These are phyloP conservation scores for Cryptococcus amylolentus DNA, from an alignment of 1,284 basidiomycete species.

Conservation along the genomic window DNA sequence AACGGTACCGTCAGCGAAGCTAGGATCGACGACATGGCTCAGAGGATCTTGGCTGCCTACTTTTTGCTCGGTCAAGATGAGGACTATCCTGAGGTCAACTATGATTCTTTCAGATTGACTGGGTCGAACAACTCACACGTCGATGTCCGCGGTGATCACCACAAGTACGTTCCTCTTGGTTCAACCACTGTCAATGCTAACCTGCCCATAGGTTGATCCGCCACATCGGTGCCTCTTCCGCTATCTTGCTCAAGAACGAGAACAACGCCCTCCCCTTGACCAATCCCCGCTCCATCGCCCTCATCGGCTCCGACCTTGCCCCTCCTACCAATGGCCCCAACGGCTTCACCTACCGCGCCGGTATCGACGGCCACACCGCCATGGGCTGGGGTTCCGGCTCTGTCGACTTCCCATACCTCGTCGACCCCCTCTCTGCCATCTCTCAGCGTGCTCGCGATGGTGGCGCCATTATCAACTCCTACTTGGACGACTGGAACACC, in stretches of 20 bases:
- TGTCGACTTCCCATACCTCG: conserved; percentile 53
- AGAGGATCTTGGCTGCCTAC: conserved; percentile 62
- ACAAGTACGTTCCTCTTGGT: conserved; percentile 35
- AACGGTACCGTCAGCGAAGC: conserved; percentile 56
- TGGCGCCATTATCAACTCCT: conserved; percentile 53
- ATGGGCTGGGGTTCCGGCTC: conserved; percentile 78
- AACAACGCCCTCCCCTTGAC: conserved; percentile 59
- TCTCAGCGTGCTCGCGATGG: conserved; percentile 58
- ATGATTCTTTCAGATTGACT: conserved; percentile 22
- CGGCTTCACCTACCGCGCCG: conserved; percentile 60
- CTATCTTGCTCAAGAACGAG: conserved; percentile 70
- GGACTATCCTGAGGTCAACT: conserved; percentile 54
- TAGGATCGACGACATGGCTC: conserved; percentile 63
- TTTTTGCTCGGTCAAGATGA: conserved; percentile 62
- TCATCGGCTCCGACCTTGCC: conserved; percentile 67
- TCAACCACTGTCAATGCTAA: background rate
- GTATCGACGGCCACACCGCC: conserved; percentile 60
- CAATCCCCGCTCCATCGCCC: conserved; percentile 51
- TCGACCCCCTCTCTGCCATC: conserved; percentile 65
- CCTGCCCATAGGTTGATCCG: conserved; percentile 57
- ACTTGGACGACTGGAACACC: conserved; percentile 64
- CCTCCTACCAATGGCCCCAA: conserved; percentile 69
- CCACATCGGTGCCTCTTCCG: conserved; percentile 68
- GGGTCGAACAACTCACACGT: conserved; percentile 56
- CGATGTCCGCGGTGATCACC: conserved; percentile 70